A percentile compares a stretch with the other conserved stretches of the same genome.
Evolutionary conservation across 225 moss, liverwort and hornwort species (phyloP).

Genomic region (Polytrichum formosum): DNA sequence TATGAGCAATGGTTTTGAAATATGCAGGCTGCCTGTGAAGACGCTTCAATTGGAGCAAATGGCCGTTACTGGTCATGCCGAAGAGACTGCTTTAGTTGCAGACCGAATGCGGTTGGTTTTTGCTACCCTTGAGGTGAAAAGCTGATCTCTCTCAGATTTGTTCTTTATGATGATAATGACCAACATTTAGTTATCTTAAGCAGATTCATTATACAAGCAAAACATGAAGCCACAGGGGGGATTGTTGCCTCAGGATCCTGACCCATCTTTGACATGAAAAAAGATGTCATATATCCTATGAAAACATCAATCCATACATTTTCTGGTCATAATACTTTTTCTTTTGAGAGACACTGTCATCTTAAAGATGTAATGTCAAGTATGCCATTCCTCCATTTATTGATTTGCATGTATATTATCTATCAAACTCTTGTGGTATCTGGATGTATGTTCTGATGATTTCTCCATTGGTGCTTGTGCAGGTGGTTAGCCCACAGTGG

Average conservation of each 20-base stretch:
- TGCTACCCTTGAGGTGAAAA: slow-evolving; percentile 69
- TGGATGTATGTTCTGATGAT: neutral
- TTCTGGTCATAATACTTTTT: too few species aligned
- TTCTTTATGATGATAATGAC: neutral
- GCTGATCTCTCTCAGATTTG: neutral
- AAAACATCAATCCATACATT: too few species aligned
- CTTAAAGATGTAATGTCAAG: too few species aligned
- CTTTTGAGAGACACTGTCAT: too few species aligned
- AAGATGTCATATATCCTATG: too few species aligned
- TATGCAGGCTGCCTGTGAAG: slow-evolving; percentile 78
- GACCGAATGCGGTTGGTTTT: slow-evolving; percentile 90
- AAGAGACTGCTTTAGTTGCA: slow-evolving; percentile 83
- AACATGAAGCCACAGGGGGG: neutral
- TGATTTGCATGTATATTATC: too few species aligned
- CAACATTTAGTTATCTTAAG: neutral
- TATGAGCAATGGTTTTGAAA: neutral
- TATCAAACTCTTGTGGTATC: neutral
- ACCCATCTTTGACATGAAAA: too few species aligned
- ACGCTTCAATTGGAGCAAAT: slow-evolving; percentile 89
- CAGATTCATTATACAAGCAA: neutral
- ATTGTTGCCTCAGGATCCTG: too few species aligned
- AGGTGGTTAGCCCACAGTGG: slow-evolving; percentile 67
- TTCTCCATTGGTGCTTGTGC: neutral
- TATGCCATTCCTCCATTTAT: too few species aligned
- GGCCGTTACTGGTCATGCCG: slow-evolving; percentile 72